These are phyloP conservation scores for Hyphopichia wangnamkhiaoensis DNA, from an alignment of 1,139 yeast species.

Conservation along the genomic window DNA sequence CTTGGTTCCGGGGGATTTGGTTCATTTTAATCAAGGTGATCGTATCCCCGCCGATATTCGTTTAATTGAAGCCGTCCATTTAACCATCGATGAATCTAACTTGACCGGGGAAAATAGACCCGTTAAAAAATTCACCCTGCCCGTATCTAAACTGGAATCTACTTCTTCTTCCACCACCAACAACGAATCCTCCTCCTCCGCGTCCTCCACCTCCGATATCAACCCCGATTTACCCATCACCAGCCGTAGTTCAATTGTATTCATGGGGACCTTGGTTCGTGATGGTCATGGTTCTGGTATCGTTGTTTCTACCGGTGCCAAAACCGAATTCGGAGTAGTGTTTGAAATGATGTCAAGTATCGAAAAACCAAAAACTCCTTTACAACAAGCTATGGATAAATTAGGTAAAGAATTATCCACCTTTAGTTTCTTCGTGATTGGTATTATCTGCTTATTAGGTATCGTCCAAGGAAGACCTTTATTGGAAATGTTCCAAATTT, in stretches of 20 bases:
- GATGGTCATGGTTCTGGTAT: slow-evolving; percentile 93
- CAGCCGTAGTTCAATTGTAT: slow-evolving; percentile 76
- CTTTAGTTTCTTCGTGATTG: slow-evolving; percentile 82
- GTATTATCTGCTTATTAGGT: slow-evolving; percentile 83
- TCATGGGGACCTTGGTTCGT: slow-evolving; percentile 94
- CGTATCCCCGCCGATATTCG: slow-evolving; percentile 93
- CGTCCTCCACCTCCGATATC: slow-evolving; percentile 22
- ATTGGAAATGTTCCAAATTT: slow-evolving; percentile 96
- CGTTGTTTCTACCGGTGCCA: slow-evolving; percentile 85
- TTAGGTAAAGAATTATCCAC: slow-evolving; percentile 86
- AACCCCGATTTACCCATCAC: slow-evolving; percentile 46
- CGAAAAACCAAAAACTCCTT: slow-evolving; percentile 94
- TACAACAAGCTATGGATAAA: slow-evolving; percentile 92
- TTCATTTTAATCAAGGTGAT: slow-evolving; percentile 87
- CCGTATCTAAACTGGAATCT: slow-evolving; percentile 19
- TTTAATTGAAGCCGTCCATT: slow-evolving; percentile 71
- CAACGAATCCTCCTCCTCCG: slow-evolving; percentile 14
- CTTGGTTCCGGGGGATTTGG: slow-evolving; percentile 93
- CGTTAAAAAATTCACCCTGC: slow-evolving; percentile 56
- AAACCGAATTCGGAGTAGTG: slow-evolving; percentile 87
- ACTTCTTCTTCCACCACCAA: slow-evolving; percentile 19
- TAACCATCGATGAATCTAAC: slow-evolving; percentile 86
- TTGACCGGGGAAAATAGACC: slow-evolving; percentile 94
- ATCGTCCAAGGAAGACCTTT: slow-evolving; percentile 87
- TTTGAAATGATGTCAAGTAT: slow-evolving; percentile 93